phyloP scores from a whole-genome alignment of 2,329 filamentous ascomycete genomes.

The Talaromyces sp. region DNA sequence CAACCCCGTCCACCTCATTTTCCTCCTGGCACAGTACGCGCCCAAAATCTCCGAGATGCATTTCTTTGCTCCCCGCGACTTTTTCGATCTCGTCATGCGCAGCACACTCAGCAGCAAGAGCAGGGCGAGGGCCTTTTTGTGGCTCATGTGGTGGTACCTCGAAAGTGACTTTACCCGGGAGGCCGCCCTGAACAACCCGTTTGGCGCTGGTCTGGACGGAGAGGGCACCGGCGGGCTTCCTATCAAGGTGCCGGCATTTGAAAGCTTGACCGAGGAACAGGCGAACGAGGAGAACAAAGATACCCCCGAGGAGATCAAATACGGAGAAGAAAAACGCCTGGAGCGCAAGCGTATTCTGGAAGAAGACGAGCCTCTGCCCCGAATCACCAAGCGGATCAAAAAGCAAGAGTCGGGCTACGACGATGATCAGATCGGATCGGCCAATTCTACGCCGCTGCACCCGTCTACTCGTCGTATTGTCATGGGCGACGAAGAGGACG shows the following conservation, averaged over 20 bases:
- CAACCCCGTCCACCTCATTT: conserved; percentile 95
- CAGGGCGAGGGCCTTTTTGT: conserved; percentile 82
- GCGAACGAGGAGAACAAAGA: conserved; percentile 48
- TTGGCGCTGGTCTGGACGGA: conserved; percentile 54
- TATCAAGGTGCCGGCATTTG: conserved; percentile 43
- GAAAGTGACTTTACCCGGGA: conserved; percentile 92
- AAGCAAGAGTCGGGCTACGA: conserved; percentile 32
- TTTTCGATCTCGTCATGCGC: conserved; percentile 95
- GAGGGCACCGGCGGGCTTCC: conserved; percentile 40
- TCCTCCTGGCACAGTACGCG: conserved; percentile 84
- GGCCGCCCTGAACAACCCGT: conserved; percentile 84
- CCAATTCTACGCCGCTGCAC: conserved; percentile 33
- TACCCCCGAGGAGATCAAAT: conserved; percentile 43
- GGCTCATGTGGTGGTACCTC: conserved; percentile 99
- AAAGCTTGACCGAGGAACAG: conserved; percentile 44
- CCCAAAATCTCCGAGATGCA: conserved; percentile 89
- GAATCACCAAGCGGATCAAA: conserved; percentile 40
- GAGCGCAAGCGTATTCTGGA: conserved; percentile 47
- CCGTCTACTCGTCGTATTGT: conserved; percentile 26
- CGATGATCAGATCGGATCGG: conserved; percentile 28
- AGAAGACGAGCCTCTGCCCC: conserved; percentile 42
- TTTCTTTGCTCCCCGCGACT: conserved; percentile 78
- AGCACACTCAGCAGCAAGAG: conserved; percentile 74
- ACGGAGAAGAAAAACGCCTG: conserved; percentile 43
- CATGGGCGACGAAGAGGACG: conserved; percentile 35